Evolutionary conservation across 306 rosid genomes (phyloP), one percentile per base, ranked within the genome.

Genomic region (Bauhinia variegata): DNA sequence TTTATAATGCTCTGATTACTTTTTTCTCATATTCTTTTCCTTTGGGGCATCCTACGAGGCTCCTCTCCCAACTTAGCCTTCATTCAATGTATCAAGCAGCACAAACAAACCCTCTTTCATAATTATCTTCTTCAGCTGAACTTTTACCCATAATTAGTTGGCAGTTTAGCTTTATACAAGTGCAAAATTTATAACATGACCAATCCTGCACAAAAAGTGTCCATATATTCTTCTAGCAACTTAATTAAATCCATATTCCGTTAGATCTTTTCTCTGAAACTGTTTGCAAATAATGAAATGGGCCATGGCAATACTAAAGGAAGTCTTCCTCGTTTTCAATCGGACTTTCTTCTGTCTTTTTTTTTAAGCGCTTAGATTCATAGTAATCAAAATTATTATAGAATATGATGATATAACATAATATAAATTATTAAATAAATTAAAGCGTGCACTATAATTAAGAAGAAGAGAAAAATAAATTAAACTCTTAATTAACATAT

Each of bases 51-150:
- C 66, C 63, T 54, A 57, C 17, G 41, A 74, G 16, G 10, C 53
- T 58, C 72, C 73, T n/a, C 73, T n/a, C 57, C 48, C 68, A 70
- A 48, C 23, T 59, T 71, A 78, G 53, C 60, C 60, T 23, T 57
- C 30, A 51, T 60, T 71, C 62, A 46, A 37, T 70, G 52, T 53
- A 46, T 15, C 5, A 36, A 8, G 54, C 54, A 34, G 3, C 51
- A 73, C 76, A 74, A 53, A 58, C 73, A 74, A 41, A 4, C 11
- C 66, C 60, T 41, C 31, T 31, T 18, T 14, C 38, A 31, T 49
- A 50, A 3, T 5, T 70, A 14, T 68, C 56, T 66, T 50, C 7
- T 19, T 60, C 6, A 33, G 5, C 9, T 50, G 36, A 50, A 31
- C 30, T 48, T 49, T 38, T 15, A 7, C 59, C 51, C 51, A 36